Evolutionary conservation across 306 rosid species (phyloP), one percentile per base, ranked within the genome.

Genomic region (Begonia loranthoides): DNA sequence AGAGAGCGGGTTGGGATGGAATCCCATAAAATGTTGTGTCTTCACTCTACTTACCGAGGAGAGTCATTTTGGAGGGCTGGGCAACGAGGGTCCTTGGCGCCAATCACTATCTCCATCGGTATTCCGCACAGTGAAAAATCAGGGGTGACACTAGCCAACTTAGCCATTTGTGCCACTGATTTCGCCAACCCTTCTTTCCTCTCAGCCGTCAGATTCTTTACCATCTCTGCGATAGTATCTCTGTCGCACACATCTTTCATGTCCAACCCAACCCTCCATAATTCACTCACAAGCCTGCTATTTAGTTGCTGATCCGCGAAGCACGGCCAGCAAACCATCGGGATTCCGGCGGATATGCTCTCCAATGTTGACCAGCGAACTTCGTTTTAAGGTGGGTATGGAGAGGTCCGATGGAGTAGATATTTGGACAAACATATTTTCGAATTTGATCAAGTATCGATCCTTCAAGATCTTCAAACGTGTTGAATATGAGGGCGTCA

Each of bases 261-360:
- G 39, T 63, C 68, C 15, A 64, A 0, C 5, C 77, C 74, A n/a
- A 59, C 7, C 57, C 17, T 51, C 77, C 77, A 75, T 9, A 22
- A 17, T 11, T 66, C 58, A 17, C 79, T 58, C 14, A 72, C 66
- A 52, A 58, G 69, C 52, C 73, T 66, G 43, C 69, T 50, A 9
- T 59, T 72, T 10, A 69, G 44, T 10, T 3, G 41, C 5, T 76
- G 79, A 4, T 72, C 79, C 1, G 13, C 61, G 0, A 54, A 0
- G 4, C 12, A 14, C 0, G 71, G 61, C 79, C 76, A 69, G 40
- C 76, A 66, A 40, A 72, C 17, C 79, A 76, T 66, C 0, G 78
- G 73, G 4, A 65, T 44, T 33, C 71, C 70, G 9, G 61, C 73
- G 3, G 5, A 19, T 2, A 72, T 62, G 9, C 75, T 34, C 57